Conservation (phyloP, 805 yeast genomes). For the Ogataea nakhonphanomensis region DNA sequence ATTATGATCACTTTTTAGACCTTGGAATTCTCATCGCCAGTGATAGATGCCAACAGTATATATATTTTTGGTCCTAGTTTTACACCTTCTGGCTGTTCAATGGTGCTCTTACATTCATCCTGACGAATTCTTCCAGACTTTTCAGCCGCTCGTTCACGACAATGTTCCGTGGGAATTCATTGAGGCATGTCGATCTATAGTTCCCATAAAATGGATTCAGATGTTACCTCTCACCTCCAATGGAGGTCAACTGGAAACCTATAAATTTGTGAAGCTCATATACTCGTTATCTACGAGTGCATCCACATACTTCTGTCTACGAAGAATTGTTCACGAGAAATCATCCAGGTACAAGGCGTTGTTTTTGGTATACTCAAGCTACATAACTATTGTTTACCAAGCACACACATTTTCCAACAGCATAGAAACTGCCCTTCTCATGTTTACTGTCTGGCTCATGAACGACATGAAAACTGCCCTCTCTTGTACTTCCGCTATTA, state of each 20-base stretch:
- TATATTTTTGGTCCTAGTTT: not conserved
- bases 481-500: no score
- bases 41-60: no score
- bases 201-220: slow-evolving; percentile 48
- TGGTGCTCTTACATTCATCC: slow-evolving; percentile 89
- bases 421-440: slow-evolving; percentile 60
- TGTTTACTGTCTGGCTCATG: slow-evolving; percentile 49
- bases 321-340: slow-evolving; percentile 33
- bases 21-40: no score
- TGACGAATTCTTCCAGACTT: slow-evolving; percentile 93
- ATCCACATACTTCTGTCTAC: slow-evolving; percentile 31
- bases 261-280: slow-evolving; percentile 53
- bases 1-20: no score
- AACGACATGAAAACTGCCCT: slow-evolving; percentile 27
- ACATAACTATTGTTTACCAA: slow-evolving; percentile 75
- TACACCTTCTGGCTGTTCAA: not conserved
- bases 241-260: slow-evolving; percentile 33
- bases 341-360: slow-evolving; percentile 36
- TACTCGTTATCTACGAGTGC: slow-evolving; percentile 21
- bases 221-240: slow-evolving; percentile 34
- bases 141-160: slow-evolving; percentile 62
- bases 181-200: slow-evolving; percentile 59
- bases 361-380: slow-evolving; percentile 52
- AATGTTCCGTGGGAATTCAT: slow-evolving; percentile 83
- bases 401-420: slow-evolving; percentile 89